Conservation (phyloP, 2,329 filamentous ascomycete species). For the Talaromyces sp. region DNA sequence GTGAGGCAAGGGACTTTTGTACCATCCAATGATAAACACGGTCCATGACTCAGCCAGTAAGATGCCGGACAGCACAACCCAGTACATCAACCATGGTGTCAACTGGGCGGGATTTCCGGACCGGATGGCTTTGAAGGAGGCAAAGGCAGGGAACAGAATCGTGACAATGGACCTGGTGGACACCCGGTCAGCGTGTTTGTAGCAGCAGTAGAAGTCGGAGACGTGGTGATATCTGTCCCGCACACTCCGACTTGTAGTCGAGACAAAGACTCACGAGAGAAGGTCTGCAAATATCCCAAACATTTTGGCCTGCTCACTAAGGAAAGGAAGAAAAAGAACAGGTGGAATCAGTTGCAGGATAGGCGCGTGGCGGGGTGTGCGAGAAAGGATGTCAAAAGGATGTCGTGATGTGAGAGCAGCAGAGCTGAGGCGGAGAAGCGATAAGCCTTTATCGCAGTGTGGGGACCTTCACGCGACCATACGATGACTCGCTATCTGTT, state of each 20-base stretch:
- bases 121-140: conserved; percentile 96
- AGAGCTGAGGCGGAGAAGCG: background rate
- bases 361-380: background rate
- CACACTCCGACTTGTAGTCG: background rate
- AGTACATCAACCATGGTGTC: conserved; percentile 99
- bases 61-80: conserved; percentile 82
- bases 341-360: background rate
- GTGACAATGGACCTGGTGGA: conserved; percentile 71
- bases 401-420: background rate
- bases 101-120: conserved; percentile 83
- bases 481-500: background rate
- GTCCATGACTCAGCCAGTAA: conserved; percentile 82
- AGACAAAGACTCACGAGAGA: conserved; percentile 57
- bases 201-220: background rate
- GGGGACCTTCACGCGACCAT: background rate
- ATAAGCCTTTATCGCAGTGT: background rate
- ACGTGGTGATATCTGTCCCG: background rate
- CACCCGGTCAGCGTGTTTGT: background rate
- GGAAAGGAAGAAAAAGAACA: background rate
- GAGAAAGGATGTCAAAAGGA: background rate
- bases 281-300: conserved; percentile 69
- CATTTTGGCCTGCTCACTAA: conserved; percentile 40
- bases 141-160: conserved; percentile 91
- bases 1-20: conserved; percentile 18
- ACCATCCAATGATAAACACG: conserved; percentile 81